Evolutionary conservation across 179 eudicot genomes (phyloP), one percentile per base, ranked within the genome.

Genomic region (Beta corolliflora): DNA sequence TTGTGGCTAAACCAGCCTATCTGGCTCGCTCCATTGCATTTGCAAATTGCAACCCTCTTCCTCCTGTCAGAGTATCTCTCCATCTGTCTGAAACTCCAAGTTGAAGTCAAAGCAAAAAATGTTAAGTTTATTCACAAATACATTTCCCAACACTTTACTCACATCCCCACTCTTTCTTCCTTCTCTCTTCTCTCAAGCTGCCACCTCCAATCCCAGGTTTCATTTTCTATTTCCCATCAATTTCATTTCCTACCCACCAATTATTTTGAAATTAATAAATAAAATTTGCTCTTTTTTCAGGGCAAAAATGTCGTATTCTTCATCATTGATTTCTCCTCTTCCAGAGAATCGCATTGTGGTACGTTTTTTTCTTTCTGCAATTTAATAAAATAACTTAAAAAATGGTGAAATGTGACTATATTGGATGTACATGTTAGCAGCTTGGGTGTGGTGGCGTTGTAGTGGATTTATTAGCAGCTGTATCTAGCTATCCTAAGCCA

Each of bases 401-500:
- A 58, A 56, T 80, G 61, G 18, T 48, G 31, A 25, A 5, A 25
- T 64, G 31, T 74, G 59, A 23, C 82, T 61, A 31, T 54, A 46
- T 73, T 13, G 66, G 80, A 75, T 76, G 69, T n/a, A 13, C 6
- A 59, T 82, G 55, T 76, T 74, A 25, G 85, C 92, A 95, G 98
- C 71, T 95, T 31, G 98, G 98, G 16, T 81, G 87, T 77, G 98
- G 98, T 25, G 84, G 84, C 73, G 85, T 82, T 68, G 7, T 73
- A 21, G 80, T 92, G 73, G 98, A 95, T 72, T 83, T 82, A 4
- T 82, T 95, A 78, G 98, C 97, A 15, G 83, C 94, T 11, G 98
- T 95, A 55, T 91, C 86, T 67, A 77, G 89, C 79, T 95, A 82
- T 84, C 98, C 98, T 41, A 88, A 92, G 59, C 98, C 98, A 0